Base-by-base conservation (phyloP, 2,329 filamentous ascomycete species). In the Atkinsonella texensis region DNA sequence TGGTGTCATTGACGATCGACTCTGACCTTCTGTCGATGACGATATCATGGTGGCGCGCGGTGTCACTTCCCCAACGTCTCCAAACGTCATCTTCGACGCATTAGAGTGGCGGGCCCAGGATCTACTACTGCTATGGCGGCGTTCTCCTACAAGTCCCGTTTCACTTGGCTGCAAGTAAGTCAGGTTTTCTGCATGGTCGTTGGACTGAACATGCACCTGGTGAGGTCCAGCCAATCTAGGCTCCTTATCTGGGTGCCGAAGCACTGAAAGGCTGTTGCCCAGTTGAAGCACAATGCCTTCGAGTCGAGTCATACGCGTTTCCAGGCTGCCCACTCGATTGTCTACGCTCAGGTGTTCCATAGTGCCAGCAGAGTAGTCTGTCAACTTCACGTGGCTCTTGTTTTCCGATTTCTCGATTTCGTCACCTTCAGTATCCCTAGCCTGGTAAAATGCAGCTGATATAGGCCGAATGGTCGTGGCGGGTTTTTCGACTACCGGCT, bases 211-310 rank as follows among this genome's bases (percentile, higher is more conserved):
- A 31, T 49, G 49, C 13, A 31, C 41, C 32, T 31, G 46, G 15
- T 41, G 52, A 15, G 41, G 23, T 6, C 17, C 23, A 39, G 48
- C 56, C 58, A 10, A 65, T 58, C 32, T 57, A 59, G 35, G 61
- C 60, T 17, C 62, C 40, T 28, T 67, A 63, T 15, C 64, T 56
- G 50, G 46, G 17, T 44, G 53, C 41, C 65, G 62, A 54, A 71
- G 68, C 3, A 69, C 68, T 0, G 74, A 68, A 9, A 71, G 66
- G 6, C 71, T 59, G 46, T 75, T 70, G 59, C 73, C 74, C 2
- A 79, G 66, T 59, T 75, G 71, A 51, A 70, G 67, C 4, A 80
- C 70, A 4, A 77, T 68, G 23, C 69, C 70, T 62, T 83, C 79
- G 54, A 83, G 64, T 42, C 71, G 74, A 18, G 71, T 65, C 58